phyloP scores from a whole-genome alignment of 2,329 filamentous ascomycete genomes.

The Exophiala bonariae region DNA sequence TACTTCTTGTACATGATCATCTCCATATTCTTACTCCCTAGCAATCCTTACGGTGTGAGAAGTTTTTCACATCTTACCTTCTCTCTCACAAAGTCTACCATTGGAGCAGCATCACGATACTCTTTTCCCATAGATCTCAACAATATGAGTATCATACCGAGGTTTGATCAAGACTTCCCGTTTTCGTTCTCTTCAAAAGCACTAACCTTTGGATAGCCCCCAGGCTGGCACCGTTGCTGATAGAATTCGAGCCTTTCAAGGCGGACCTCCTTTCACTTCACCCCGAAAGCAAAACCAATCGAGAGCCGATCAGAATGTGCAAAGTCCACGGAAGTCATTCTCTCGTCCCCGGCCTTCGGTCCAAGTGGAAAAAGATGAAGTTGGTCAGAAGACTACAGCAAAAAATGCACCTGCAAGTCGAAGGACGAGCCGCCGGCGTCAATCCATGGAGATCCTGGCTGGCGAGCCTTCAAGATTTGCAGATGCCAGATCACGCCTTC shows the following conservation, averaged over 20 bases:
- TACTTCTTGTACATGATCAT: too few relatives aligned
- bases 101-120: not conserved
- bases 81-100: not conserved
- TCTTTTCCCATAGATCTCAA: not conserved
- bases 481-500: constrained; percentile 20
- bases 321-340: too few relatives aligned
- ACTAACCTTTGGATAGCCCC: constrained; percentile 12
- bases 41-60: not conserved
- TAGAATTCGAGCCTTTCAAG: constrained; percentile 28
- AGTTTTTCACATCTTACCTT: too few relatives aligned
- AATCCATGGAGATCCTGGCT: constrained; percentile 17
- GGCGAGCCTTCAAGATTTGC: constrained; percentile 20
- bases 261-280: not conserved
- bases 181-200: not conserved
- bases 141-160: constrained; percentile 20
- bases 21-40: not conserved
- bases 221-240: constrained; percentile 26
- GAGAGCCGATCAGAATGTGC: too few relatives aligned
- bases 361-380: too few relatives aligned
- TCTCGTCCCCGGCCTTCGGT: too few relatives aligned
- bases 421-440: constrained; percentile 2
- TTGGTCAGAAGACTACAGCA: too few relatives aligned
- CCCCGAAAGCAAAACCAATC: too few relatives aligned
- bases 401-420: not conserved
- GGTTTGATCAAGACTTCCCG: constrained; percentile 3